These are phyloP conservation scores for Endogone sp. DNA, from an alignment of 192 early-diverging fungal genomes.

Conservation along the genomic window DNA sequence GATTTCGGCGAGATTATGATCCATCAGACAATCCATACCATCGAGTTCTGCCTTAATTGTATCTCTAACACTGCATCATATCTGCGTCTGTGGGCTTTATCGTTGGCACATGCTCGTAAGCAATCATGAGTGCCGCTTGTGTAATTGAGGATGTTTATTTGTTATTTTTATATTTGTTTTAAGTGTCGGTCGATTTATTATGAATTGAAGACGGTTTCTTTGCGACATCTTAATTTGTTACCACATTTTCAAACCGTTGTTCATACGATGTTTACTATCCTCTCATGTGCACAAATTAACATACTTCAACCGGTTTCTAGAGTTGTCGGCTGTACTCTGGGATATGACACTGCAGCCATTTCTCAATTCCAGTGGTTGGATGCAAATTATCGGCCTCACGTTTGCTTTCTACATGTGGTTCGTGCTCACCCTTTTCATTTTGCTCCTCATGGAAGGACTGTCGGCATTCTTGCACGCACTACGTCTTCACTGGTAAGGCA, in stretches of 20 bases:
- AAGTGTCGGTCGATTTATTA: conserved; percentile 1
- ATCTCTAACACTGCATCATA: conserved; percentile 99
- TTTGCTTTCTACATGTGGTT: conserved; percentile 91
- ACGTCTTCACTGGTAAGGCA: conserved; percentile 78
- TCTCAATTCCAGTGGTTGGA: conserved; percentile 40
- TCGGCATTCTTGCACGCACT: conserved; percentile 88
- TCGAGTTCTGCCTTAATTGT: conserved; percentile 93
- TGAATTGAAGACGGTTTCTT: no score
- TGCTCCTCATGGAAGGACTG: conserved; percentile 84
- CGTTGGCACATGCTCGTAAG: conserved; percentile 92
- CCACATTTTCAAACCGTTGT: neutral
- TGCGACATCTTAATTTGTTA: no score
- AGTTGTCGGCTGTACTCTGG: conserved; percentile 97
- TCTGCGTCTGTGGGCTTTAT: conserved; percentile 97
- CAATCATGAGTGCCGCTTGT: conserved; percentile 4
- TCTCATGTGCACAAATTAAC: neutral
- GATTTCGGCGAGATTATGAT: conserved; percentile 97
- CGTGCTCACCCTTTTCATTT: conserved; percentile 68
- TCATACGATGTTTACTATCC: neutral
- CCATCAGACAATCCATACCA: conserved; percentile 97
- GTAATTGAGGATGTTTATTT: neutral
- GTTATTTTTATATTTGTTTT: conserved; percentile 2
- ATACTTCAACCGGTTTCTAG: conserved; percentile 24
- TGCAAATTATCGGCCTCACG: conserved; percentile 69
- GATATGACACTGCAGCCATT: conserved; percentile 76